Base-by-base conservation (phyloP, 2,329 filamentous ascomycete species). In the Diaporthe helianthi region DNA sequence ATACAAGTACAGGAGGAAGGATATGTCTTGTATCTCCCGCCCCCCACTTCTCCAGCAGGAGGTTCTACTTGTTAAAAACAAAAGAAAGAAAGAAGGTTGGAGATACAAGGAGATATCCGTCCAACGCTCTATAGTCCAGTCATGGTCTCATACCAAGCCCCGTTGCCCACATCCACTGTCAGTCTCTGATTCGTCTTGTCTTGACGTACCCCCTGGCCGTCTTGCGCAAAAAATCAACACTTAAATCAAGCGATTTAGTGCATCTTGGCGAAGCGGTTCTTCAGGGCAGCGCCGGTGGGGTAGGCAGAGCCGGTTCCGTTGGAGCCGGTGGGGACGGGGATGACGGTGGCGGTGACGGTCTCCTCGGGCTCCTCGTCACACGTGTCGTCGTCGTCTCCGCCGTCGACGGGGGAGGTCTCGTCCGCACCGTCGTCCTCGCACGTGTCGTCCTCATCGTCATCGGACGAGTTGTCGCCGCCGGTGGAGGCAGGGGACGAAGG, bases 71-170 rank as follows among this genome's bases (percentile, higher is more conserved):
- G n/a, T n/a, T n/a, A n/a, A n/a, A 58, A 68, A 70, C 69, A 70
- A 70, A 70, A 22, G 63, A 17, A 66, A 67, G 55, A 54, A 46
- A 33, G n/a, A 46, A 49, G 53, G 49, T 58, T 54, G 44, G 69
- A 70, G 69, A 70, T 70, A 68, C 68, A 55, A 46, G 29, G 65
- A 38, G 36, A 38, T 38, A 61, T n/a, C 22, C 46, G 26, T 24
- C 65, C 33, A 69, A 60, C 65, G 53, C 36, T 60, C 54, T 33
- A 41, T 41, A 58, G 46, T 54, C 47, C 55, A 61, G 69, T 71
- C 69, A 69, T 69, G 66, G 66, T 69, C 66, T 69, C 69, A 58
- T 71, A 69, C 69, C 66, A 71, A 71, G 69, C 60, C 66, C 61
- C 66, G 26, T 51, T 49, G 29, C 55, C 55, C 36, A 31, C 38